Evolutionary conservation across 495 filamentous ascomycete genomes (phyloP).

Genomic region (Aspergillus cristatus): DNA sequence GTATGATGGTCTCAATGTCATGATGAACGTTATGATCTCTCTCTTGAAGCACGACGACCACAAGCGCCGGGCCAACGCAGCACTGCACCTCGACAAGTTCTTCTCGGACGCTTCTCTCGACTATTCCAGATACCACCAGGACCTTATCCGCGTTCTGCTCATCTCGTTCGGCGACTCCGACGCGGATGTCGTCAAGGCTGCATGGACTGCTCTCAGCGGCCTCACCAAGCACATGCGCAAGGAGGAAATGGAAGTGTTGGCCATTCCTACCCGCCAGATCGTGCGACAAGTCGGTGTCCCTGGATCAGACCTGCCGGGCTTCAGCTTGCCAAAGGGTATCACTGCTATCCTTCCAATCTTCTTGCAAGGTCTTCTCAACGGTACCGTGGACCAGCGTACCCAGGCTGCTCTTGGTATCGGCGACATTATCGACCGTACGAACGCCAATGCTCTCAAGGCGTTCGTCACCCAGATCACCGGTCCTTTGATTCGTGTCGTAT

Average conservation of each 20-base stretch:
- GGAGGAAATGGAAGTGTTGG: slow-evolving; percentile 96
- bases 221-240: slow-evolving; percentile 85
- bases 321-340: slow-evolving; percentile 93
- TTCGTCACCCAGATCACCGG: slow-evolving; percentile 98
- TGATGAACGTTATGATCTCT: slow-evolving; percentile 83
- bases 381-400: slow-evolving; percentile 80
- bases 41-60: slow-evolving; percentile 91
- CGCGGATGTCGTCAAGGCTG: slow-evolving; percentile 75
- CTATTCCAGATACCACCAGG: slow-evolving; percentile 88
- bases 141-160: slow-evolving; percentile 79
- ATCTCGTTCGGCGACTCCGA: slow-evolving; percentile 89
- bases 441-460: slow-evolving; percentile 70
- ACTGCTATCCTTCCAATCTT: slow-evolving; percentile 95
- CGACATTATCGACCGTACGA: slow-evolving; percentile 88
- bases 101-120: slow-evolving; percentile 74
- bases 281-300: slow-evolving; percentile 81
- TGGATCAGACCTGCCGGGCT: slow-evolving; percentile 77
- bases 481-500: slow-evolving; percentile 93
- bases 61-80: slow-evolving; percentile 65
- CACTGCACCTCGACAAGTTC: slow-evolving; percentile 77
- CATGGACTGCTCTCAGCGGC: slow-evolving; percentile 82
- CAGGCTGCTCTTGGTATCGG: slow-evolving; percentile 89
- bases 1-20: slow-evolving; percentile 86
- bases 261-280: slow-evolving; percentile 72
- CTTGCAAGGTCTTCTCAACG: slow-evolving; percentile 94